Evolutionary conservation across 163 green algal species (phyloP), one percentile per base, ranked within the genome.

Genomic region (Volvox carteri): DNA sequence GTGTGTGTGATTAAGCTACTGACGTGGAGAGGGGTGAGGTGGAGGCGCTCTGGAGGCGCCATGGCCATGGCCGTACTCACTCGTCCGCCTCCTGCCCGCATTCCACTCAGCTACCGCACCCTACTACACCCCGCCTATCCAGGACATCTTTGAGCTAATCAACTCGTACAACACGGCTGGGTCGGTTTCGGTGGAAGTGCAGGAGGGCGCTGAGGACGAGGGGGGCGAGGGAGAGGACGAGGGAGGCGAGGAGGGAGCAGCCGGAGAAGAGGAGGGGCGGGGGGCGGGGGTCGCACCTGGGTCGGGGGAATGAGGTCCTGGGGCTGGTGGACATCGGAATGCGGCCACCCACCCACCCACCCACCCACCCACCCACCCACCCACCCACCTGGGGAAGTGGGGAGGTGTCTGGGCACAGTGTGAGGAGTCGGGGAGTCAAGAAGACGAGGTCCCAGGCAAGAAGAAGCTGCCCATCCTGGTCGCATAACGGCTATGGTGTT

Each of bases 71-170:
- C 19, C 60, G 25, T 35, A 72, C 60, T 28, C 33, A 48, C 33
- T 25, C n/a, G 33, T 25, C 65, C 65, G 8, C 65, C 30, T 30
- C 33, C 67, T 46, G 35, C 67, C 25, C 9, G 25, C 33, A 11
- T 19, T 48, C 28, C 37, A 28, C 50, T 68, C n/a, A n/a, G n/a
- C n/a, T n/a, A n/a, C n/a, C n/a, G n/a, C n/a, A n/a, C n/a, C 4
- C n/a, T 30, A 33, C 42, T 44, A 52, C 37, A 39, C 28, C 35
- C 74, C 0, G 18, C 70, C 41, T 42, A 23, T 30, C 16, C 77
- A 94, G 91, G 91, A 86, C 4, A 85, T 94, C 19, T 73, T 94
- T 52, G 91, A 94, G 52, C 41, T 86, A 28, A 94, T 94, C 86
- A 92, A 89, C 25, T 86, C 73, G 33, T 88, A 89, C 81, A 90